Base-by-base conservation (phyloP, 2,329 filamentous ascomycete genomes). In the Claviceps maximensis region DNA sequence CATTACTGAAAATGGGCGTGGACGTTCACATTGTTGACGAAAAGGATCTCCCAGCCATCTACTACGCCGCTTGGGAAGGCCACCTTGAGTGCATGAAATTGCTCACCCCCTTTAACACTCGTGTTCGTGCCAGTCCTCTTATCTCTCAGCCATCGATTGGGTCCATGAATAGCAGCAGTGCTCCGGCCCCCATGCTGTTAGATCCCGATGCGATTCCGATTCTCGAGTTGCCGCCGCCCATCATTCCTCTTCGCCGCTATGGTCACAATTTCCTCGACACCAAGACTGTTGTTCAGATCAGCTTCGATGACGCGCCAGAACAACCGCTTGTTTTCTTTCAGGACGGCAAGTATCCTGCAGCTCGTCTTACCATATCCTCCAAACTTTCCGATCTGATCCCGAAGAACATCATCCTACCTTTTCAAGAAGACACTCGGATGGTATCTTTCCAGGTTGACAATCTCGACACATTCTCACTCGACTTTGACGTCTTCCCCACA, bases 181-280 rank as follows among this genome's bases (percentile, higher is more conserved):
- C 71, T 0, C 78, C 82, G 17, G 65, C 77, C 54, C 75, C 79
- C 17, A 84, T 87, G 74, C 77, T 80, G 12, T 74, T 86, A 56
- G 89, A 95, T 61, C 80, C 80, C 0, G 91, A 97, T 68, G 87
- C 87, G 1, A 98, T 98, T 53, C 93, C 93, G 2, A 82, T 89
- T 58, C 82, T 98, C 33, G 90, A 91, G 59, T 76, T 98, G 13
- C 93, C 93, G 23, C 93, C 93, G 21, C 93, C 93, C 0, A 97
- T 98, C 58, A 96, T 98, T 59, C 93, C 93, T 0, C 76, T 97
- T 48, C 82, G 93, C 59, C 81, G 93, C 61, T 98, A 98, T 62
- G 93, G 93, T 17, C 93, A 98, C 72, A 98, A 97, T 68, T 98
- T 98, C 75, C 76, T 98, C 38, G 93, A 98, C 64, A 95, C 89